Percentiles rank a stretch among this genome's conserved stretches.
phyloP scores from a whole-genome alignment of 768 basidiomycete genomes.

The Pseudohyphozyma bogoriensis region DNA sequence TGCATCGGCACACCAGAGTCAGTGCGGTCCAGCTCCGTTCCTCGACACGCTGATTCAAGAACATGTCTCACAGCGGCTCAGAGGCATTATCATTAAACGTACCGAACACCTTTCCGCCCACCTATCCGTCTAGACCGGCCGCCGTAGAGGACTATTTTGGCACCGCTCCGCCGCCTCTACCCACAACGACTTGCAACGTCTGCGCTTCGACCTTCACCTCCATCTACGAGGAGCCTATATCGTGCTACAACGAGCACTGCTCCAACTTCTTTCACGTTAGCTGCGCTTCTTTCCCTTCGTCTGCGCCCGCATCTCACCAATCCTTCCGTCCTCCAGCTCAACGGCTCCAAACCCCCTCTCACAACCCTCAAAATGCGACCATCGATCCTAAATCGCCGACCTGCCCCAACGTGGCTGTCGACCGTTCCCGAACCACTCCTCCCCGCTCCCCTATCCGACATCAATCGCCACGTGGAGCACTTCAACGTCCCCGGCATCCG shows the following conservation, averaged over 20 bases:
- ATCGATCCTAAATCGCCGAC: constrained; percentile 1
- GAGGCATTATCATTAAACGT: too few relatives aligned
- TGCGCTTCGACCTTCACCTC: background rate
- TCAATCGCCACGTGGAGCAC: background rate
- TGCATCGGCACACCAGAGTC: constrained; percentile 9
- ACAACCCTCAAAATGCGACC: background rate
- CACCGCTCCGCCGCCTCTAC: too few relatives aligned
- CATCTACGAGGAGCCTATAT: constrained; percentile 3
- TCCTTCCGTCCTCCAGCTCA: background rate
- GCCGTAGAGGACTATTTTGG: too few relatives aligned
- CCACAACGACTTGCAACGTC: background rate
- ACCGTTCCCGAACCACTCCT: constrained; percentile 6
- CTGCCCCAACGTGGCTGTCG: background rate
- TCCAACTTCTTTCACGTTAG: constrained; percentile 17
- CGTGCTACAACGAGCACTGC: constrained; percentile 24
- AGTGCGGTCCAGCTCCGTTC: background rate
- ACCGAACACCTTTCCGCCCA: too few relatives aligned
- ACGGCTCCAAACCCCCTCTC: background rate
- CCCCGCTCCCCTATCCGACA: constrained; percentile 4
- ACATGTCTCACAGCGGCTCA: background rate
- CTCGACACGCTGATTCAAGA: background rate
- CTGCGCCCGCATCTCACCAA: background rate
- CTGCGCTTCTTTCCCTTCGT: too few relatives aligned
- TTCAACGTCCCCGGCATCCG: constrained; percentile 6
- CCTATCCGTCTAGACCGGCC: too few relatives aligned